phyloP scores from a whole-genome alignment of 352 stramenopile species.

The Pythium phragmiticola region DNA sequence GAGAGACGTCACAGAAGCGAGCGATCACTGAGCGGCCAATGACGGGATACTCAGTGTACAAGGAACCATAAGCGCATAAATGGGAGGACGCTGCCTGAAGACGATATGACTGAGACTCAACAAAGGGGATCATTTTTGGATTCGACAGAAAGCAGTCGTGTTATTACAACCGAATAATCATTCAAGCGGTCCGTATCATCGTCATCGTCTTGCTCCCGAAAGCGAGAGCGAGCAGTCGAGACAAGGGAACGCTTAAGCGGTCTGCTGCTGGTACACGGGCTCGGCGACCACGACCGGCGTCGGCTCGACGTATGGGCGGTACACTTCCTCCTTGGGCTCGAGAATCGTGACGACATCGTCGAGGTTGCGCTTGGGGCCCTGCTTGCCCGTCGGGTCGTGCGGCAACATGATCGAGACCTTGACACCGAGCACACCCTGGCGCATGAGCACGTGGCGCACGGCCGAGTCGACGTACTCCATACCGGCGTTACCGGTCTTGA shows the following conservation, averaged over 20 bases:
- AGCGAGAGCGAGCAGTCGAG: background rate
- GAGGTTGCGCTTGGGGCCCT: constrained; percentile 97
- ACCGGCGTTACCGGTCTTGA: constrained; percentile 99
- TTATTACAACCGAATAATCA: constrained; percentile 30
- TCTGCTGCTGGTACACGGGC: constrained; percentile 44
- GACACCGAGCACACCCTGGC: constrained; percentile 99
- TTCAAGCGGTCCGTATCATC: constrained; percentile 18
- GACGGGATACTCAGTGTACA: no score
- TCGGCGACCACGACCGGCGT: constrained; percentile 39
- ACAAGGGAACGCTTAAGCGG: constrained; percentile 36
- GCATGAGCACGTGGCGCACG: constrained; percentile 99
- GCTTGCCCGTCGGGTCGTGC: constrained; percentile 96
- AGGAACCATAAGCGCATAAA: no score
- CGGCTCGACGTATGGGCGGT: constrained; percentile 82
- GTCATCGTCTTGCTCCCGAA: background rate
- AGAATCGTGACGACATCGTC: constrained; percentile 99
- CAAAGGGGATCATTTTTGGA: background rate
- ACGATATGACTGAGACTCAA: background rate
- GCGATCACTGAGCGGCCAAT: background rate
- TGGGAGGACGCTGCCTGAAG: no score
- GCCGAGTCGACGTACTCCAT: constrained; percentile 98
- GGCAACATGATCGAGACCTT: constrained; percentile 99
- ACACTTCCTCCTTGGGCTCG: constrained; percentile 97
- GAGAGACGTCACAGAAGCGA: no score
- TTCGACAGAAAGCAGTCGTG: constrained; percentile 32